Base-by-base conservation (phyloP, 2,329 filamentous ascomycete species). In the Trichoderma atroviride region DNA sequence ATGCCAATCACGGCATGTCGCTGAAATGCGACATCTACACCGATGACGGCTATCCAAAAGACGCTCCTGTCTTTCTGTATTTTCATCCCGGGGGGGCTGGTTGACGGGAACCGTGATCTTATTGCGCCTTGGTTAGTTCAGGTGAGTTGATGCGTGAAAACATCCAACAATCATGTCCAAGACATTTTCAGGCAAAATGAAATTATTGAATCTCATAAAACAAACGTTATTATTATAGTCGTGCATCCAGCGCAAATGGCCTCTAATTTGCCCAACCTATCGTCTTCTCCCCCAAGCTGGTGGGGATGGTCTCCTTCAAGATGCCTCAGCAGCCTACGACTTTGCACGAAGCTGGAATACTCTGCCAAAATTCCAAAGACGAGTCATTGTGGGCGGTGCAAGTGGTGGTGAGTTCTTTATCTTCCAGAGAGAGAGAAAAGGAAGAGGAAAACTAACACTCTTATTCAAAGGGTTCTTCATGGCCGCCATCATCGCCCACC, bases 91-190 rank as follows among this genome's bases (percentile, higher is more conserved):
- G 79, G 19, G 19, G 79, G 78, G 0, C 74, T 80, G 6, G 74
- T 77, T 14, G 74, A 73, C n/a, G 79, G 78, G 62, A 74, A 75
- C 14, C 75, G 76, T 11, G 74, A 73, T 27, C 73, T 72, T 7
- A 73, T 81, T 13, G 77, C 78, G 1, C 79, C 79, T 1, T 80
- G 79, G 79, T 75, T 81, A 5, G 78, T 76, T 11, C 78, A 80
- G 69, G 77, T 77, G 63, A 10, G 40, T 59, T 22, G 24, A 24
- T 13, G 35, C 31, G 35, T 10, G 29, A 52, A 69, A 52, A 29
- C 14, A 24, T 5, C 13, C 16, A 31, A n/a, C 1, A 13, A n/a
- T 13, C n/a, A 35, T 19, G 16, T 19, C 2, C 6, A 43, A 43
- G 9, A 22, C 2, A 3, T 2, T 52, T 27, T 22, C 14, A n/a